Base-by-base conservation (phyloP, 805 yeast species). In the Wickerhamiella qilinensis region DNA sequence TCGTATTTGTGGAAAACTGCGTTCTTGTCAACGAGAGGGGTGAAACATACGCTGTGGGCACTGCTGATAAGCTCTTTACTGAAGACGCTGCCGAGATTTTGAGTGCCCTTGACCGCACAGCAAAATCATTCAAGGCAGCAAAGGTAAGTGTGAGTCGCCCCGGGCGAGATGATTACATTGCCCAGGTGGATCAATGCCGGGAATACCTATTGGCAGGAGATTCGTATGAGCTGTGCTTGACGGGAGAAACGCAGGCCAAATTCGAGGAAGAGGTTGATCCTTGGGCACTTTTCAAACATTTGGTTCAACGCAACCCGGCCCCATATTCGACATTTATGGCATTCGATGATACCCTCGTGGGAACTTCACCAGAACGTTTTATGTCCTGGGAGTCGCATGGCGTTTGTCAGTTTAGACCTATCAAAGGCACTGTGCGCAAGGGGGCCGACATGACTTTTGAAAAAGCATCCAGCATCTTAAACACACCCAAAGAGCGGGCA, bases 341-440 rank as follows among this genome's bases (percentile, higher is more conserved):
- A 36, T 80, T 88, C 49, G 79, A 76, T 43, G 69, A 58, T 4
- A 63, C 67, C 11, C 59, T 91, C 24, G 64, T 88, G 2, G 83
- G 94, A 2, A 78, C 95, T 0, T 88, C 97, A 0, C 99, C 99
- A 0, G 99, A 91, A 56, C 64, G 98, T 45, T 93, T 91, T 51
- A 54, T 93, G 37, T 69, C 77, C 2, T 93, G 97, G 95, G 67
- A 67, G 39, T 55, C 64, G 18, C 41, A 43, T 1, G 52, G 56
- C 0, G 46, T 45, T 18, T 79, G 91, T 41, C 93, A 91, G 57
- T 66, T 91, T 52, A 66, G 97, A 39, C 99, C 99, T 1, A 91
- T 91, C 40, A 91, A 91, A 55, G 99, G 99, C 3, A 91, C 99
- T 0, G 94, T 91, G 2, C 73, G 67, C 47, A 84, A 83, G 48